phyloP scores from a whole-genome alignment of 148 eudicot genomes.

The Dianthus caryophyllus region DNA sequence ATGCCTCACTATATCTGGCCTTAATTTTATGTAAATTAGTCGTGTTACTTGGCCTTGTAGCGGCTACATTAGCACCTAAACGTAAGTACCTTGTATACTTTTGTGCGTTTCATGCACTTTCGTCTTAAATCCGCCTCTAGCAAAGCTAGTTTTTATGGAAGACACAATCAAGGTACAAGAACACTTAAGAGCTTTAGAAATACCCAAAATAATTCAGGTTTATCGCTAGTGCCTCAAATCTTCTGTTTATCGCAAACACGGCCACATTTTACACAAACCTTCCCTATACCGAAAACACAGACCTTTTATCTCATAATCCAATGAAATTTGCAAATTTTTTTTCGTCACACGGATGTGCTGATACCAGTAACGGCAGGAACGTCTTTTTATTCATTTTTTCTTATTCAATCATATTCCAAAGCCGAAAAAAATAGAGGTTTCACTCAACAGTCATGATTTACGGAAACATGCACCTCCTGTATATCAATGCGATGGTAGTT shows the following conservation, averaged over 20 bases:
- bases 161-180: neutral
- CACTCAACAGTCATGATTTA: neutral
- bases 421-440: too few species aligned
- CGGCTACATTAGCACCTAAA: neutral
- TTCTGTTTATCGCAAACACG: neutral
- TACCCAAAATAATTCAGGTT: neutral
- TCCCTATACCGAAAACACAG: too few species aligned
- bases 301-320: too few species aligned
- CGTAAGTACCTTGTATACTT: too few species aligned
- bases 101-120: neutral
- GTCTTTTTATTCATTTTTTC: too few species aligned
- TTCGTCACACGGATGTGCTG: too few species aligned
- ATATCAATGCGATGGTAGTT: slow-evolving; percentile 14
- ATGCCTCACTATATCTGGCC: neutral
- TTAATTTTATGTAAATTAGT: neutral
- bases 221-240: neutral
- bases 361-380: too few species aligned
- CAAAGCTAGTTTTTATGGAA: neutral
- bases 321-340: too few species aligned
- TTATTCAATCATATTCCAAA: too few species aligned
- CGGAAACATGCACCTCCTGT: slow-evolving; percentile 1
- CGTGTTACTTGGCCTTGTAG: neutral
- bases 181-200: neutral
- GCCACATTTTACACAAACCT: too few species aligned
- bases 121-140: neutral